Conservation (phyloP, 1,139 yeast genomes). For the Diutina pseudorugosa region DNA sequence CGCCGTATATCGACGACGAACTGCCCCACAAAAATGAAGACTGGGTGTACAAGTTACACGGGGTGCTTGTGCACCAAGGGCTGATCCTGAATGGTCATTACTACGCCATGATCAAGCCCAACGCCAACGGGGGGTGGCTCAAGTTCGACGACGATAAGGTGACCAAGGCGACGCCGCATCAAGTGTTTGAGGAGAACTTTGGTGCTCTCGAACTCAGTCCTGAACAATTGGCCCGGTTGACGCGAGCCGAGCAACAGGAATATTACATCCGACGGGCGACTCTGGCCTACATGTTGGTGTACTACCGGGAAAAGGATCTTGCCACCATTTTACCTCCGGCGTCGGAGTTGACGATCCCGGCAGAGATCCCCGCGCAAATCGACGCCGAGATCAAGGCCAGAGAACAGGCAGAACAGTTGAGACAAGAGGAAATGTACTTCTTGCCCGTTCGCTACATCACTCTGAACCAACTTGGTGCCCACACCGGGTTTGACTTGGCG, state of each 20-base stretch:
- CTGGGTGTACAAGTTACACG: slow-evolving; percentile 77
- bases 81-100: slow-evolving; percentile 94
- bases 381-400: slow-evolving; percentile 48
- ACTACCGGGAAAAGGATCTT: slow-evolving; percentile 56
- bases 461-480: slow-evolving; percentile 38
- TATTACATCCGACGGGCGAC: slow-evolving; percentile 68
- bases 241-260: slow-evolving; percentile 50
- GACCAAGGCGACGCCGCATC: slow-evolving; percentile 70
- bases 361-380: slow-evolving; percentile 55
- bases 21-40: slow-evolving; percentile 36
- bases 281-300: slow-evolving; percentile 95
- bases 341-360: slow-evolving; percentile 43
- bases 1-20: slow-evolving; percentile 64
- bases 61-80: slow-evolving; percentile 92
- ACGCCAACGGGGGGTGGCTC: slow-evolving; percentile 57
- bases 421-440: slow-evolving; percentile 72
- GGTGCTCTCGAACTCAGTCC: slow-evolving; percentile 59
- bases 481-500: slow-evolving; percentile 68
- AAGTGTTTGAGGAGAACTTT: slow-evolving; percentile 85
- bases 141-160: slow-evolving; percentile 94
- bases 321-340: slow-evolving; percentile 46
- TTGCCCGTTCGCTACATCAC: slow-evolving; percentile 48
- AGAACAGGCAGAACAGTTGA: slow-evolving; percentile 44
- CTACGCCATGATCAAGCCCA: slow-evolving; percentile 86
- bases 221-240: slow-evolving; percentile 34